Conservation (phyloP, 129 eudicot genomes). For the Kitagawia praeruptora region DNA sequence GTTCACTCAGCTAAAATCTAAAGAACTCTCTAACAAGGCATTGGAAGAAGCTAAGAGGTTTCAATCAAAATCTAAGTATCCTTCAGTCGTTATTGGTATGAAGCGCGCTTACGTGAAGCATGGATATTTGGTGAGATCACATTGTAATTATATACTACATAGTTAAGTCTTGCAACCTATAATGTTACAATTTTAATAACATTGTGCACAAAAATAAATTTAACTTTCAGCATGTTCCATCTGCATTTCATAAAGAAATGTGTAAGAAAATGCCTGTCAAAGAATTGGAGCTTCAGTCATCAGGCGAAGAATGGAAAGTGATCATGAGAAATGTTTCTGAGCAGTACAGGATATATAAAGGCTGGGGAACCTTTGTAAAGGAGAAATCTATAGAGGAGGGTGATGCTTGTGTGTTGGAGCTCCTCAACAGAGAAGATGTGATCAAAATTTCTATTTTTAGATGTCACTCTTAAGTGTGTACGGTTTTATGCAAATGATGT, state of each 20-base stretch:
- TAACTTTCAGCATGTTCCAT: not conserved
- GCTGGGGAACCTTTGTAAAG: conserved; percentile 10
- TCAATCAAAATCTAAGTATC: not conserved
- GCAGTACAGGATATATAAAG: not conserved
- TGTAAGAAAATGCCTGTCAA: not conserved
- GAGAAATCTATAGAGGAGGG: not conserved
- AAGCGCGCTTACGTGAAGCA: not conserved
- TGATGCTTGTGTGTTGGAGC: conserved; percentile 19
- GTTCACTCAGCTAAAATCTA: not conserved
- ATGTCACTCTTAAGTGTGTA: not conserved
- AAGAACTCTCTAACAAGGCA: not conserved
- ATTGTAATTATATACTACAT: not conserved
- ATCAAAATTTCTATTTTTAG: not conserved
- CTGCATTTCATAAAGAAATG: not conserved
- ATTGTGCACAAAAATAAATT: not conserved
- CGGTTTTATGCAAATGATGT: not conserved
- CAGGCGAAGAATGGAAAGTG: not conserved
- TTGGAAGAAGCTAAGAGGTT: not conserved
- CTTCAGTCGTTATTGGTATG: not conserved
- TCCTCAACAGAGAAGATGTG: conserved; percentile 7
- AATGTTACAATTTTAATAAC: not conserved
- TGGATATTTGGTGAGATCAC: not conserved
- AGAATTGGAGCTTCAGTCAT: not conserved
- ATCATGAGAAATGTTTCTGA: not conserved
- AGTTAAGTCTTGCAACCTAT: not conserved